A percentile compares a stretch with the other conserved stretches of the same genome.
Conservation (phyloP, 1,284 basidiomycete species). For the Apiotrichum siamense region DNA sequence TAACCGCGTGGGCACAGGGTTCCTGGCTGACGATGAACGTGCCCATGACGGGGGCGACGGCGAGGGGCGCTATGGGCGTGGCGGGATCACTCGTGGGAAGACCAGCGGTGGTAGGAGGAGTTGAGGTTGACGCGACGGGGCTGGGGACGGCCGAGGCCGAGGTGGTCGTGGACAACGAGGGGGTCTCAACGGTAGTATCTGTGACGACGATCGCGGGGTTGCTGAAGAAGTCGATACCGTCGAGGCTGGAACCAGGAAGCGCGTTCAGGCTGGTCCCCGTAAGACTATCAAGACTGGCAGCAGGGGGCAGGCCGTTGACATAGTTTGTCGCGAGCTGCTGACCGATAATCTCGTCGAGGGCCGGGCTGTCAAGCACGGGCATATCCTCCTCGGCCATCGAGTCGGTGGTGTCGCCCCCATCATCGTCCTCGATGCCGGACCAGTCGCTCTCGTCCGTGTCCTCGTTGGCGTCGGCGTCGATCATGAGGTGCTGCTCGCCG, state of each 20-base stretch:
- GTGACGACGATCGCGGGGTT: constrained; percentile 26
- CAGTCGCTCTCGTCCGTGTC: constrained; percentile 26
- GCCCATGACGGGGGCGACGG: constrained; percentile 32
- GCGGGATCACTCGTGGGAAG: neutral
- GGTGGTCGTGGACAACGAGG: constrained; percentile 21
- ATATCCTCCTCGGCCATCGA: constrained; percentile 47
- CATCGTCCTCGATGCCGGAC: constrained; percentile 29
- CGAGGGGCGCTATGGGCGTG: neutral
- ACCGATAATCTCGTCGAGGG: constrained; percentile 37
- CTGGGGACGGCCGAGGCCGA: constrained; percentile 5
- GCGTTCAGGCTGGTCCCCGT: too few relatives aligned
- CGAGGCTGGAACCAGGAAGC: neutral
- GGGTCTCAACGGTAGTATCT: constrained; percentile 19
- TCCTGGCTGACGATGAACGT: constrained; percentile 35
- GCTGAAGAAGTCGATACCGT: neutral
- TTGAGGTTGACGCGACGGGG: neutral
- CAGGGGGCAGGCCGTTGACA: neutral
- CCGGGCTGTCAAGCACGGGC: constrained; percentile 42
- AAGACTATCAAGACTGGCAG: too few relatives aligned
- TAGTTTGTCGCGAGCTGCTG: constrained; percentile 14
- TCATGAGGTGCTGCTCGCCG: constrained; percentile 31
- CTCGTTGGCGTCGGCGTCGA: constrained; percentile 39
- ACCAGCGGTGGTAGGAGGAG: neutral
- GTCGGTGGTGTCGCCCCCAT: constrained; percentile 43
- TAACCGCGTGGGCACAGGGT: constrained; percentile 40